Evolutionary conservation across 192 early-diverging fungal genomes (phyloP).

Genomic region (Phlyctochytrium planicorne): DNA sequence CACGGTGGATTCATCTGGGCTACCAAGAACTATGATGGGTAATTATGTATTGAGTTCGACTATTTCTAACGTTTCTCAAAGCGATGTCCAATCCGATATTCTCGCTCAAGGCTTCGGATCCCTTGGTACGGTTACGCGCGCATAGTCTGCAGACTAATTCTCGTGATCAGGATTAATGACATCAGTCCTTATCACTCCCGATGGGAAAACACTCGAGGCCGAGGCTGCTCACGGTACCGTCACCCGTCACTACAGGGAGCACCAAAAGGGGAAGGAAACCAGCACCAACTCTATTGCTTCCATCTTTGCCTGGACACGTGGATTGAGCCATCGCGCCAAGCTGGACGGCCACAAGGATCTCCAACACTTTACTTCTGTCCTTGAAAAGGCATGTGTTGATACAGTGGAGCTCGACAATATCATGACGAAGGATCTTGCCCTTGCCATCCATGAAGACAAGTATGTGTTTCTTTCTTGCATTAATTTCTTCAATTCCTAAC

Average conservation of each 20-base stretch:
- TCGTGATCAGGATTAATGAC: too few relatives aligned
- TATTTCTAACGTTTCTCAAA: conserved; percentile 27
- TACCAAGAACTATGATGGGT: conserved; percentile 90
- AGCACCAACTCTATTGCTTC: conserved; percentile 95
- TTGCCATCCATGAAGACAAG: conserved; percentile 88
- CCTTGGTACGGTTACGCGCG: too few relatives aligned
- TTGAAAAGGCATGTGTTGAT: conserved; percentile 87
- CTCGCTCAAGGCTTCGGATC: conserved; percentile 95
- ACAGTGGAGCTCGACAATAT: conserved; percentile 77
- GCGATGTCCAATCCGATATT: conserved; percentile 95
- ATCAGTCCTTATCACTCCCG: conserved; percentile 90
- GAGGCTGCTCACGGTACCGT: conserved; percentile 99
- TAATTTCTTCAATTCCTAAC: conserved; percentile 15
- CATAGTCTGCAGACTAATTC: too few relatives aligned
- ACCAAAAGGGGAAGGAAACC: conserved; percentile 93
- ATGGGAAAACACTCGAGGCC: conserved; percentile 87
- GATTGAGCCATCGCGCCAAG: conserved; percentile 91
- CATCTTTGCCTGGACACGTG: conserved; percentile 90
- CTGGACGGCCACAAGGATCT: conserved; percentile 82
- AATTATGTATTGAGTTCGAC: conserved; percentile 11
- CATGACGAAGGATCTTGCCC: conserved; percentile 98
- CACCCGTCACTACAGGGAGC: conserved; percentile 87
- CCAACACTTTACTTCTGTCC: conserved; percentile 67
- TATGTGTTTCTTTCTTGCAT: conserved; percentile 21
- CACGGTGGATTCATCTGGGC: conserved; percentile 88